Base-by-base conservation (phyloP, 805 yeast genomes). In the Lipomyces orientalis region DNA sequence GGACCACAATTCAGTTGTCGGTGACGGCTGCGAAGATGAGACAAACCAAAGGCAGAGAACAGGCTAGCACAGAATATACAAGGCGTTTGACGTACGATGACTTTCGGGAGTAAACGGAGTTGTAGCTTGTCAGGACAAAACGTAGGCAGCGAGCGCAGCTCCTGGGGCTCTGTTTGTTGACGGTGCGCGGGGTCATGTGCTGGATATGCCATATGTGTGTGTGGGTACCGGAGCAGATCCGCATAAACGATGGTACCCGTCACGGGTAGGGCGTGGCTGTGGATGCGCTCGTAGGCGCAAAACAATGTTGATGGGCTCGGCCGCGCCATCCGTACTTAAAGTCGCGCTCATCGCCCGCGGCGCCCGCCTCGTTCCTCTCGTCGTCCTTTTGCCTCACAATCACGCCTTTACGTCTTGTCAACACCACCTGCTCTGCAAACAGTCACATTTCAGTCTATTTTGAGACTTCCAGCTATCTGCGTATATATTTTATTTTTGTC, bases 271-370 rank as follows among this genome's bases (percentile, higher is more conserved):
- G 49, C 12, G n/a, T 43, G 49, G 49, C 49, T 43, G 49, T 43
- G 49, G 43, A 37, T 16, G 49, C 49, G 49, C 49, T 19, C 16
- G 49, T 43, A 52, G 22, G n/a, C 2, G 8, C 16, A 8, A 49
- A 49, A 12, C 16, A 31, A 8, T 57, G 60, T 37, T 57, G 60
- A 57, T 57, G 60, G 49, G 16, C 49, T 37, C 7, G 25, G 29
- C 49, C 37, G 51, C 9, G 61, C 52, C 31, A 35, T 16, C 35
- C 49, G 12, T 56, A 56, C 59, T 14, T 31, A 60, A 37, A n/a
- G 62, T 39, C 43, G 35, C 55, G 39, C 54, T 22, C 55, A 37
- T 37, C 61, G 61, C 61, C 54, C 61, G 57, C 57, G 54, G 62
- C 57, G 54, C 46, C 16, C 62, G 31, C 56, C 46, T 31, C 54